Conservation (phyloP, 148 eudicot genomes). For the Vaccinium corymbosum region DNA sequence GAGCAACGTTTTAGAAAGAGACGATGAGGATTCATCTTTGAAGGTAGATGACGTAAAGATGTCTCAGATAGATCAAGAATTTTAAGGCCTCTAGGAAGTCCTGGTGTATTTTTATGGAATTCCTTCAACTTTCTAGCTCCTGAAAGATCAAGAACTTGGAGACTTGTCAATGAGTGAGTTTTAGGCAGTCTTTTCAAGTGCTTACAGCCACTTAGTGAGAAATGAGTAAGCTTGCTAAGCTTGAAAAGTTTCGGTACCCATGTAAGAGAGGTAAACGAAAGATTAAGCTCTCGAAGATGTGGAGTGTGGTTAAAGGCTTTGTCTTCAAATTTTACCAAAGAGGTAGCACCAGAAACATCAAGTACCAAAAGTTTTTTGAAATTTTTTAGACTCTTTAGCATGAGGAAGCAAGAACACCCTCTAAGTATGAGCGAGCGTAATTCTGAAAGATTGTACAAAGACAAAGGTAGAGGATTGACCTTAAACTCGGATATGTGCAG, state of each 20-base stretch:
- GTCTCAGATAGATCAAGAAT: constrained; percentile 30
- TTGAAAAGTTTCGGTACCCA: constrained; percentile 17
- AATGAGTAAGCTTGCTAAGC: constrained; percentile 28
- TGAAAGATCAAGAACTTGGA: constrained; percentile 34
- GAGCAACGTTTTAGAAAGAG: constrained; percentile 17
- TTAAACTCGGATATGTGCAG: constrained; percentile 25
- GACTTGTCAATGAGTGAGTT: not conserved
- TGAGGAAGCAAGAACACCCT: constrained; percentile 21
- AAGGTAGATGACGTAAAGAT: constrained; percentile 12
- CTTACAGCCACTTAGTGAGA: constrained; percentile 19
- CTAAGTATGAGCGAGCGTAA: constrained; percentile 27
- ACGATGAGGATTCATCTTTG: constrained; percentile 17
- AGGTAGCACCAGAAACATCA: constrained; percentile 26
- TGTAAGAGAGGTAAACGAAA: constrained; percentile 26
- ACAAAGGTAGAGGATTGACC: constrained; percentile 17
- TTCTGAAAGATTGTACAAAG: constrained; percentile 20
- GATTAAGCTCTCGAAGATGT: constrained; percentile 26
- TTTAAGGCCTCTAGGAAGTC: constrained; percentile 8
- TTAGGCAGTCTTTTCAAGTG: constrained; percentile 18
- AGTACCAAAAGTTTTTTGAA: constrained; percentile 20
- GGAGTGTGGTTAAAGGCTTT: not conserved
- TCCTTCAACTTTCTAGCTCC: constrained; percentile 19
- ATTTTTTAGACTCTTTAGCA: constrained; percentile 9
- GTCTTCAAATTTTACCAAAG: constrained; percentile 12
- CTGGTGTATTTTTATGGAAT: constrained; percentile 17